Conservation (phyloP, 2,329 filamentous ascomycete species). For the Juglanconis juglandina region DNA sequence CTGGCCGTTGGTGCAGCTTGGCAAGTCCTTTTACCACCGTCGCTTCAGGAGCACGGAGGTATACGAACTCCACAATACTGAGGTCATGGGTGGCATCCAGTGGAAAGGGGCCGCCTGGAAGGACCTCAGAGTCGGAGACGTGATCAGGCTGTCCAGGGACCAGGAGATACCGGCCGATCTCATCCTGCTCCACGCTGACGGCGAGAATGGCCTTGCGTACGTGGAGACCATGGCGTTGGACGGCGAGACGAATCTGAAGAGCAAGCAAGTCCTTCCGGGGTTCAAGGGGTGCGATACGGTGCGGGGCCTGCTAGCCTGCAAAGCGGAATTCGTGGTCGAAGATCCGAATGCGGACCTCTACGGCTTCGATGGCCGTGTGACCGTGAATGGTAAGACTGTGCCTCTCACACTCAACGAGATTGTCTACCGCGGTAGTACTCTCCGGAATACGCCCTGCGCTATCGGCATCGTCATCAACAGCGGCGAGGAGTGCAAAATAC, state of each 20-base stretch:
- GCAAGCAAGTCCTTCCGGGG: constrained; percentile 63
- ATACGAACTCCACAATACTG: neutral
- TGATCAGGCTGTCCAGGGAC: constrained; percentile 57
- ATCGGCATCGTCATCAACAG: constrained; percentile 83
- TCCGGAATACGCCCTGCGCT: constrained; percentile 74
- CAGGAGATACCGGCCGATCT: constrained; percentile 82
- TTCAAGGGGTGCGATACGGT: constrained; percentile 57
- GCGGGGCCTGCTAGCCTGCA: constrained; percentile 48
- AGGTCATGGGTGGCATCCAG: constrained; percentile 32
- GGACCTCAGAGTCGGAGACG: constrained; percentile 47
- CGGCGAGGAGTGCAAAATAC: constrained; percentile 79
- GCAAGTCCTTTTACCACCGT: neutral
- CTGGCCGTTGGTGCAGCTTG: neutral
- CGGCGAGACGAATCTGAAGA: constrained; percentile 79
- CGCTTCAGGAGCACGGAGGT: neutral
- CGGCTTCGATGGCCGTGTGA: constrained; percentile 69
- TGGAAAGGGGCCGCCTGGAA: constrained; percentile 50
- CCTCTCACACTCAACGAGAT: constrained; percentile 80
- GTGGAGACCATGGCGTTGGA: constrained; percentile 83
- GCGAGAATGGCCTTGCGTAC: constrained; percentile 76
- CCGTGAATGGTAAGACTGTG: constrained; percentile 51
- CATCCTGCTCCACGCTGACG: constrained; percentile 71
- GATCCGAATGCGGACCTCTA: constrained; percentile 77
- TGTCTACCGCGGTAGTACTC: constrained; percentile 78
- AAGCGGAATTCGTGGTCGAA: constrained; percentile 66